phyloP scores from a whole-genome alignment of 1,139 yeast genomes.

The Geotrichum australiense region DNA sequence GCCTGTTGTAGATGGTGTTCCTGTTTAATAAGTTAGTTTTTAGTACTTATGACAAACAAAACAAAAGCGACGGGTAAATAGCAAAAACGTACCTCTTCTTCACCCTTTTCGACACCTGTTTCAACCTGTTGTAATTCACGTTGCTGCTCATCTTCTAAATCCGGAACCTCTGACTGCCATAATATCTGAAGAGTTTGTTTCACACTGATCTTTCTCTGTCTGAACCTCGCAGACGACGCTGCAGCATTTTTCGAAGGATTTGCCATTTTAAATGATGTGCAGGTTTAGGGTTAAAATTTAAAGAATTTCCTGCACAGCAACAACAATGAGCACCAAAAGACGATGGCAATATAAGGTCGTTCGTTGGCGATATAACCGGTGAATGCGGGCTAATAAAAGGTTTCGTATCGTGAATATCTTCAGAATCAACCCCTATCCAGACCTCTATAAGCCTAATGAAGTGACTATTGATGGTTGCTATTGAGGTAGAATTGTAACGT shows the following conservation, averaged over 20 bases:
- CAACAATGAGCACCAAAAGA: neutral
- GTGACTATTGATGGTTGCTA: neutral
- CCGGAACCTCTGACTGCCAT: constrained; percentile 73
- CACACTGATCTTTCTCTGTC: constrained; percentile 87
- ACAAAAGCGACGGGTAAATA: neutral
- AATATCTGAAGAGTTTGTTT: constrained; percentile 81
- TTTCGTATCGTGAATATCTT: neutral
- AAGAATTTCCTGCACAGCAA: neutral
- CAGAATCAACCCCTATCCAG: too few relatives aligned
- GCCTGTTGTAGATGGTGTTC: constrained; percentile 95
- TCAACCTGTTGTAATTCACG: constrained; percentile 86
- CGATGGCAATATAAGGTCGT: neutral
- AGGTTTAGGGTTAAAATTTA: constrained; percentile 5
- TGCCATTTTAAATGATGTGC: neutral
- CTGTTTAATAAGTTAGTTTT: constrained; percentile 15
- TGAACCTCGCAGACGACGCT: constrained; percentile 51
- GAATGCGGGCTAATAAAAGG: neutral
- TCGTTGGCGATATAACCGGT: neutral
- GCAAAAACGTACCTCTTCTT: constrained; percentile 51
- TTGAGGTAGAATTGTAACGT: neutral
- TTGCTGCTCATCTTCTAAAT: constrained; percentile 64
- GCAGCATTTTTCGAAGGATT: constrained; percentile 3
- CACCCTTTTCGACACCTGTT: constrained; percentile 97
- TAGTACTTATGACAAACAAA: constrained; percentile 1
- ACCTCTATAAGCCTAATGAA: too few relatives aligned